Conservation (phyloP, 768 basidiomycete species). For the Pulveroboletus sp. region DNA sequence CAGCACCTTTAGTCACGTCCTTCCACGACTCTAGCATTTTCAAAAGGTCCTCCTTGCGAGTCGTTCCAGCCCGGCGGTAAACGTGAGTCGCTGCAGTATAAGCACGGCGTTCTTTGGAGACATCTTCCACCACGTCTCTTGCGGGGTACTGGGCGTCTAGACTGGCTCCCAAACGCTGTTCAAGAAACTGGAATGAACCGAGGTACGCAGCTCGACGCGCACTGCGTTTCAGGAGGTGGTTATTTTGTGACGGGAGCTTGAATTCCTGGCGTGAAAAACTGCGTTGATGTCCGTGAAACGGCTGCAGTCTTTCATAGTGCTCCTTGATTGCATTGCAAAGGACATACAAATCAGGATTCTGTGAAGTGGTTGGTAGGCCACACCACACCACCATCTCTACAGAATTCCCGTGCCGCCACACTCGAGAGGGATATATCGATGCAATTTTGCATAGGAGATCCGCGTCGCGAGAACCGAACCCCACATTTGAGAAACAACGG, state of each 20-base stretch:
- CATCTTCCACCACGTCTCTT: neutral
- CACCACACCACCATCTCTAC: conserved; percentile 39
- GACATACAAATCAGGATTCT: conserved; percentile 30
- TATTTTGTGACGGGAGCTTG: neutral
- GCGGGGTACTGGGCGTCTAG: conserved; percentile 3
- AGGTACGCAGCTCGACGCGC: neutral
- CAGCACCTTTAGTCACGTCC: neutral
- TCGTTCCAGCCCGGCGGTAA: neutral
- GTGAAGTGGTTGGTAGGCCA: conserved; percentile 19
- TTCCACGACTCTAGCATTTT: conserved; percentile 4
- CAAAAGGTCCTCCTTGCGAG: neutral
- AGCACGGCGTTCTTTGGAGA: conserved; percentile 1
- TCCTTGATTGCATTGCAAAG: too few species aligned
- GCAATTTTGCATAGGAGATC: too few species aligned
- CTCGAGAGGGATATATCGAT: conserved; percentile 30
- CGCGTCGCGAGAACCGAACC: conserved; percentile 24
- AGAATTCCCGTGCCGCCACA: conserved; percentile 37
- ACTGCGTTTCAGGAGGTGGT: conserved; percentile 11
- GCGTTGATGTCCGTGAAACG: conserved; percentile 1
- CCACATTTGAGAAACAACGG: conserved; percentile 36
- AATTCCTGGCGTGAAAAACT: neutral
- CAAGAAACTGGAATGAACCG: neutral
- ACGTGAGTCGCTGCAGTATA: too few species aligned
- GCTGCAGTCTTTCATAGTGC: conserved; percentile 15
- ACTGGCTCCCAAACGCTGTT: neutral